Base-by-base conservation (phyloP, 2,329 filamentous ascomycete species). In the Cadophora sp. region DNA sequence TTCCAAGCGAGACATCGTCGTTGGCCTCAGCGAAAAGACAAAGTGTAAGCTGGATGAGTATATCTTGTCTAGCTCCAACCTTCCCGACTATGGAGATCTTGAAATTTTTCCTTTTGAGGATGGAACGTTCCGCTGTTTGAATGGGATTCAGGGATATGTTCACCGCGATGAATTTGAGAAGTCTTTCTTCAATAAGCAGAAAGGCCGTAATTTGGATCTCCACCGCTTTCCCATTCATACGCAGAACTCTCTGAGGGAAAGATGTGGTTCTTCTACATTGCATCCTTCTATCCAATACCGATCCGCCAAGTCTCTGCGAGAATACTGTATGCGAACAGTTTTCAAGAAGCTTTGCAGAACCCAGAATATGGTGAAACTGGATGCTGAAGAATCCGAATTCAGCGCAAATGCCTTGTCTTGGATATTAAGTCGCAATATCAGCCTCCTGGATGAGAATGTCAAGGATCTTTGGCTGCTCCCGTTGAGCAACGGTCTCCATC, bases 381-480 rank as follows among this genome's bases (percentile, higher is more conserved):
- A 67, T 37, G 6, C 46, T 1, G 59, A 66, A 16, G 50, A 60
- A 29, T 16, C 43, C 12, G n/a, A 16, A 6, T 68, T 73, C 59
- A 64, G 70, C 16, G 22, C 60, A 2, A 68, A 68, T 19, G 40
- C 59, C 0, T 71, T 69, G 70, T 40, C 19, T 0, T 76, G 74
- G 64, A 73, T 78, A 27, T 66, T 53, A 27, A 53, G 58, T 6
- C 71, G 70, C 51, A 46, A 27, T 0, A n/a, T 71, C 53, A 50
- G 69, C 27, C 53, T 73, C 11, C 22, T 50, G 16, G 58, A 69
- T 61, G 43, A 62, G 9, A 34, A 62, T 8, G 19, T 75, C 16
- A 68, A 64, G 26, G 37, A 31, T 24, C 62, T 78, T 14, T 78
- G 77, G 77, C 66, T 78, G 4, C 48, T 78, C 9, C 77, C 76